These are phyloP conservation scores for Fusarium falciforme DNA, from an alignment of 2,329 filamentous ascomycete genomes.

Conservation along the genomic window DNA sequence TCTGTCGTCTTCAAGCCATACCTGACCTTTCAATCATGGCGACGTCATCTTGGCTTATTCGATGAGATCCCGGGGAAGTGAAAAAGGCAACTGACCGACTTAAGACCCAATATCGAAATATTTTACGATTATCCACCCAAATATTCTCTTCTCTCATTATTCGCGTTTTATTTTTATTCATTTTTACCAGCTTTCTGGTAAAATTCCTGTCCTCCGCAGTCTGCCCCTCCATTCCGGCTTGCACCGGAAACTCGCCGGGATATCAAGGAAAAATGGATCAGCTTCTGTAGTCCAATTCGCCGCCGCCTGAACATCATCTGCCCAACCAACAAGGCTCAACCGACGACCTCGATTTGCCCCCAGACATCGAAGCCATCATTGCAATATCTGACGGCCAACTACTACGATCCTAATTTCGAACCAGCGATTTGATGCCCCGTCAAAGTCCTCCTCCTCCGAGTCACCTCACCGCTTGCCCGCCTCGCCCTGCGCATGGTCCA, in stretches of 20 bases:
- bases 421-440: constrained; percentile 49
- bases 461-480: constrained; percentile 45
- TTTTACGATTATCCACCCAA: background rate
- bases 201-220: background rate
- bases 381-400: background rate
- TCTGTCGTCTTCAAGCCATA: background rate
- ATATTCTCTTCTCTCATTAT: background rate
- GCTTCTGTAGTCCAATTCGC: constrained; percentile 26
- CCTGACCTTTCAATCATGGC: constrained; percentile 1
- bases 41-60: constrained; percentile 35
- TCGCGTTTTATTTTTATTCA: background rate
- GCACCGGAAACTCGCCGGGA: constrained; percentile 38
- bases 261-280: constrained; percentile 37
- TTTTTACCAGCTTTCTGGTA: background rate
- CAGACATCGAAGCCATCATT: background rate
- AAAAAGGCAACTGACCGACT: background rate
- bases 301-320: constrained; percentile 37
- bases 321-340: constrained; percentile 16
- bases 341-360: background rate
- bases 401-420: constrained; percentile 22
- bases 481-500: constrained; percentile 35
- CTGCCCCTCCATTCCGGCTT: constrained; percentile 41
- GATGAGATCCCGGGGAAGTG: background rate
- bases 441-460: constrained; percentile 40
- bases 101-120: background rate